Conservation (phyloP, 495 filamentous ascomycete genomes). For the Podospora pseudocomata region DNA sequence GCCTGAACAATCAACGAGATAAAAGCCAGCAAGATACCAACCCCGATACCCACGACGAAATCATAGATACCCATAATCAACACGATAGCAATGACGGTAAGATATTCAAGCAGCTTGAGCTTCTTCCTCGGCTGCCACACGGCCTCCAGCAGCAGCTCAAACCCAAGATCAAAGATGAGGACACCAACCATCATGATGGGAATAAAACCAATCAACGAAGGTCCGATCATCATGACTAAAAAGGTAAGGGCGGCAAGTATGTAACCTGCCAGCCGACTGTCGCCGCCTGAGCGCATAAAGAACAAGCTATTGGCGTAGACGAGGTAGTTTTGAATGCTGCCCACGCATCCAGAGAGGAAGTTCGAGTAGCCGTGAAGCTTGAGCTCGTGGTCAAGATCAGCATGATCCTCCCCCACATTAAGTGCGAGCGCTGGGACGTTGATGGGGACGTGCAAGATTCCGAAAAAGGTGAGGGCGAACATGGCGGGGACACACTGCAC, state of each 20-base stretch:
- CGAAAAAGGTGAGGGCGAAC: conserved; percentile 97
- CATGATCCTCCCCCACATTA: conserved; percentile 83
- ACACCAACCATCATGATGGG: conserved; percentile 95
- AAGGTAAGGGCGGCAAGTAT: conserved; percentile 77
- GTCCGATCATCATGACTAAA: conserved; percentile 78
- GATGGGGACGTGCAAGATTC: conserved; percentile 93
- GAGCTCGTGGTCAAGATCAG: conserved; percentile 86
- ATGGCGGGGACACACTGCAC: conserved; percentile 82
- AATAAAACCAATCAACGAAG: conserved; percentile 85
- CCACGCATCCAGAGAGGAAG: conserved; percentile 74
- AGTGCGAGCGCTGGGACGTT: conserved; percentile 92
- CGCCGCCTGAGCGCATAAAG: conserved; percentile 86
- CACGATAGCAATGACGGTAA: conserved; percentile 90
- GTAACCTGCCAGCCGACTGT: conserved; percentile 81
- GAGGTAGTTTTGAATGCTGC: conserved; percentile 96
- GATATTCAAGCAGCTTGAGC: conserved; percentile 77
- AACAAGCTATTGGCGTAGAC: conserved; percentile 96
- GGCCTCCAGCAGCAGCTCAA: conserved; percentile 85
- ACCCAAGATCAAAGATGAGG: conserved; percentile 87
- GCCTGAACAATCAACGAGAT: conserved; percentile 87
- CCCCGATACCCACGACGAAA: conserved; percentile 88
- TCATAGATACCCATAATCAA: conserved; percentile 95
- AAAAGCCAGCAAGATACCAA: conserved; percentile 89
- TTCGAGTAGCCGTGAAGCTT: conserved; percentile 93
- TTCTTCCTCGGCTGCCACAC: conserved; percentile 84